A percentile compares a stretch with the other conserved stretches of the same genome.
Evolutionary conservation across 2,329 filamentous ascomycete genomes (phyloP).

Genomic region (Fusarium illudens): DNA sequence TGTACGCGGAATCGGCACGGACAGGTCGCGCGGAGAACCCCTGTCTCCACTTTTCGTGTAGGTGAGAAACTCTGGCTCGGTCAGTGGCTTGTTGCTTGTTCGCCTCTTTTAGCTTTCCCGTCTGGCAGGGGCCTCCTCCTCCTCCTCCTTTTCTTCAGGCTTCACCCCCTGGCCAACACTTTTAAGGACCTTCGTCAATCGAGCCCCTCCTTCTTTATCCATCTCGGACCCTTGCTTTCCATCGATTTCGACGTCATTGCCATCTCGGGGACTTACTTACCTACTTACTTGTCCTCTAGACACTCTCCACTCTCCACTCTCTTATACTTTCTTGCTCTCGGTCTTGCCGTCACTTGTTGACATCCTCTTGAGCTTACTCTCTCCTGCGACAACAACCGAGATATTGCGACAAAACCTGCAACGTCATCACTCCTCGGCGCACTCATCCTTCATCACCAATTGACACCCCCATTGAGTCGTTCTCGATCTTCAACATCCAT

Average conservation of each 20-base stretch:
- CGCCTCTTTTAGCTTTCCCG: conserved; percentile 12
- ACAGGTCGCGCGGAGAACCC: conserved; percentile 28
- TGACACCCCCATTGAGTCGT: not conserved
- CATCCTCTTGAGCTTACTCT: not conserved
- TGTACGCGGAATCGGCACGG: conserved; percentile 46
- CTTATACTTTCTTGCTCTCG: not conserved
- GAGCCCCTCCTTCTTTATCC: conserved; percentile 22
- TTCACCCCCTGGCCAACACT: conserved; percentile 33
- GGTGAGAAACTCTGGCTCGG: conserved; percentile 16
- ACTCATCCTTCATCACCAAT: conserved; percentile 1
- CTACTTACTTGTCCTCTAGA: conserved; percentile 10
- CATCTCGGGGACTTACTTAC: not conserved
- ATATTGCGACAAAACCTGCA: not conserved
- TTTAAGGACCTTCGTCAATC: conserved; percentile 4
- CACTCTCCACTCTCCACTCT: conserved; percentile 30
- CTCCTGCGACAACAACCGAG: not conserved
- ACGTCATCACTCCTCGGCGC: conserved; percentile 10
- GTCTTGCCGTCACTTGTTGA: not conserved
- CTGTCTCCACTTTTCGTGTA: conserved; percentile 2
- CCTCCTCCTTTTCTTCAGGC: conserved; percentile 16
- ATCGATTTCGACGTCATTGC: conserved; percentile 30
- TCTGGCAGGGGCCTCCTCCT: not conserved
- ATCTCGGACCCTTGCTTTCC: conserved; percentile 21
- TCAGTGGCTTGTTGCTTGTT: conserved; percentile 20
- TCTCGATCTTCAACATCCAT: not conserved